Evolutionary conservation across 208 protist species (phyloP), one percentile per base, ranked within the genome.

Genomic region (Phytomonas sp.): DNA sequence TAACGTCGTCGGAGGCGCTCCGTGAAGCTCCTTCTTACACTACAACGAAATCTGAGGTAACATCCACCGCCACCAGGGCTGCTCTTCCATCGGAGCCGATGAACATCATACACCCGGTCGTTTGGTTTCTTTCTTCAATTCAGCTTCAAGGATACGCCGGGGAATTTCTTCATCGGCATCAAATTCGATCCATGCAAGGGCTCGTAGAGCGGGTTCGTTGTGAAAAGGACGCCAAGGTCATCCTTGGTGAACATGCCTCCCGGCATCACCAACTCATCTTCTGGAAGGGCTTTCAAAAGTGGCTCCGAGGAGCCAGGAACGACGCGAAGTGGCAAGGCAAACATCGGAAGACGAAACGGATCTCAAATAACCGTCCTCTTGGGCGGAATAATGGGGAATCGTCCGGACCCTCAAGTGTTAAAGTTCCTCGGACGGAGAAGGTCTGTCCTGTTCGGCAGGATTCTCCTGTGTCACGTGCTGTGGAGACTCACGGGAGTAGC

Each of bases 91-190:
- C 37, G 5, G 29, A 45, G 7, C 37, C 23, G 8, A 40, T 86
- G 26, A 69, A 64, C 6, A 73, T 95, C 12, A 67, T 71, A 31
- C 75, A 94, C 66, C 73, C 83, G 0, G 74, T 95, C n/a, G 85
- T 94, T 23, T 69, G 82, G 63, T 94, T 95, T 74, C 75, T 95
- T 10, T 82, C 87, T 2, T 69, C 75, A 0, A 68, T 90, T 31
- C 81, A 92, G 67, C 70, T 95, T 30, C 91, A 95, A 59, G 91
- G 91, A 12, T 95, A 84, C 74, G 78, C 79, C 0, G 67, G 77
- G 11, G 67, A 71, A 6, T 60, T 93, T 34, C 70, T 93, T 42
- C 62, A 77, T 4, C 69, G 68, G 14, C 65, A 68, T 65, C 74
- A 72, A 7, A 60, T 92, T 65, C 67, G 63, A 23, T 79, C 76